A percentile compares a stretch with the other conserved stretches of the same genome.
These are phyloP conservation scores for Musa beccarii DNA, from an alignment of 176 grass and related monocot species.

Conservation along the genomic window DNA sequence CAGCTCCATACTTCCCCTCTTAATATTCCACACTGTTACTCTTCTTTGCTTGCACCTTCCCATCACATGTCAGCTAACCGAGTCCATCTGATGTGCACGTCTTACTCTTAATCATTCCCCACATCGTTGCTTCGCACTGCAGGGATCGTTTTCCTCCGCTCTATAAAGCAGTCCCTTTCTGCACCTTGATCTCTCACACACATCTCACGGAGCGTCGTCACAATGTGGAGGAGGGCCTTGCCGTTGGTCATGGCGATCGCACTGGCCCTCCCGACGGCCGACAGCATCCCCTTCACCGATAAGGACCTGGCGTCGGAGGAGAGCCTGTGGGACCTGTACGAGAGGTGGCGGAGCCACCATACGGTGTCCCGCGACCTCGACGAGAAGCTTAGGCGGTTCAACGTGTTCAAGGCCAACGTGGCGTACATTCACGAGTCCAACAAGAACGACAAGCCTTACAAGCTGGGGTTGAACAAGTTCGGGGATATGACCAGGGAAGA, in stretches of 20 bases:
- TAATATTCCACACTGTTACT: too few species aligned
- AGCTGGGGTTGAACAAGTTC: constrained; percentile 11
- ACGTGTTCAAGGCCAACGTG: constrained; percentile 6
- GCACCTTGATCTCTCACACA: too few species aligned
- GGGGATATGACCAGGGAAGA: constrained; percentile 10
- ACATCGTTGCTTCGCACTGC: too few species aligned
- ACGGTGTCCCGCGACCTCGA: background rate
- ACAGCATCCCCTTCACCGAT: background rate
- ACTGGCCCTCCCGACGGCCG: background rate
- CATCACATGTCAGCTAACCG: too few species aligned
- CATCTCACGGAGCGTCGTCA: background rate
- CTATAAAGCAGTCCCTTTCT: too few species aligned
- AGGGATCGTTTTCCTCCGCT: too few species aligned
- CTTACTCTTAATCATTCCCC: too few species aligned
- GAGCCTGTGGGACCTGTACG: constrained; percentile 5
- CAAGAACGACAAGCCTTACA: constrained; percentile 10
- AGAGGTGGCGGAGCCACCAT: constrained; percentile 12
- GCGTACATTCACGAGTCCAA: constrained; percentile 7
- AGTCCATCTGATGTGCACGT: too few species aligned
- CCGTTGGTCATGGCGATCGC: background rate
- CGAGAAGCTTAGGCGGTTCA: constrained; percentile 2
- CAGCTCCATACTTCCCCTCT: too few species aligned
- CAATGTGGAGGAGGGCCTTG: background rate
- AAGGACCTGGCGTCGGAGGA: constrained; percentile 19
- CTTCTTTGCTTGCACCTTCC: too few species aligned